A percentile compares a stretch with the other conserved stretches of the same genome.
Evolutionary conservation across 1,284 basidiomycete genomes (phyloP).

Genomic region (Abortiporus biennis): DNA sequence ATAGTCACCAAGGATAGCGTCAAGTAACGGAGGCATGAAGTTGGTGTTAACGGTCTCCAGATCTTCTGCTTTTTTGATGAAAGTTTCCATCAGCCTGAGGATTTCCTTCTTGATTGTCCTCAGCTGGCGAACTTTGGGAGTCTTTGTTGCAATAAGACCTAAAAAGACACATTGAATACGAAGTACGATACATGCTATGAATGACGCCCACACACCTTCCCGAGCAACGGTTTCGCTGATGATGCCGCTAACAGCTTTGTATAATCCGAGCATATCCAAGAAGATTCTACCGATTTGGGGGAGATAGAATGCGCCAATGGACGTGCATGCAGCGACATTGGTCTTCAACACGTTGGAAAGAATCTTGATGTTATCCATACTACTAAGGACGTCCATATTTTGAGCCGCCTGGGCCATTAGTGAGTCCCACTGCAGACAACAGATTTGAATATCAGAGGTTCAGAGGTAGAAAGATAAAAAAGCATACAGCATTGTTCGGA

Average conservation of each 20-base stretch:
- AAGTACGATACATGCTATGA: not conserved
- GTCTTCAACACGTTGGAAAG: conserved; percentile 97
- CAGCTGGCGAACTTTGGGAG: conserved; percentile 91
- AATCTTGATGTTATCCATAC: conserved; percentile 95
- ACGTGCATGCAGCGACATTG: conserved; percentile 96
- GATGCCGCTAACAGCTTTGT: conserved; percentile 97
- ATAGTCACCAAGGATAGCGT: conserved; percentile 97
- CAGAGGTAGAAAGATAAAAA: conserved; percentile 1
- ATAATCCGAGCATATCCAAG: conserved; percentile 97
- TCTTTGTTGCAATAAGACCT: conserved; percentile 95
- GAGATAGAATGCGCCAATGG: conserved; percentile 95
- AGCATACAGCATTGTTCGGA: conserved; percentile 90
- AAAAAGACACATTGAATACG: conserved; percentile 3
- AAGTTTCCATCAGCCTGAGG: conserved; percentile 94
- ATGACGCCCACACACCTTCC: conserved; percentile 54
- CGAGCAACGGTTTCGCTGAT: conserved; percentile 91
- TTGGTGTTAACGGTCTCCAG: conserved; percentile 88
- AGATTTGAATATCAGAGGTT: conserved; percentile 1
- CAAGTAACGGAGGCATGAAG: conserved; percentile 93
- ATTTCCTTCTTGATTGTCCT: conserved; percentile 99
- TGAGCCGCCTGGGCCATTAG: conserved; percentile 95
- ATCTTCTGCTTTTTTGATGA: conserved; percentile 96
- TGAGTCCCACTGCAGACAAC: conserved; percentile 79
- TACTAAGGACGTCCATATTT: conserved; percentile 89
- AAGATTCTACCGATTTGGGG: conserved; percentile 97